phyloP scores from a whole-genome alignment of 768 basidiomycete species.

The Porphyrellus cyaneotinctus region DNA sequence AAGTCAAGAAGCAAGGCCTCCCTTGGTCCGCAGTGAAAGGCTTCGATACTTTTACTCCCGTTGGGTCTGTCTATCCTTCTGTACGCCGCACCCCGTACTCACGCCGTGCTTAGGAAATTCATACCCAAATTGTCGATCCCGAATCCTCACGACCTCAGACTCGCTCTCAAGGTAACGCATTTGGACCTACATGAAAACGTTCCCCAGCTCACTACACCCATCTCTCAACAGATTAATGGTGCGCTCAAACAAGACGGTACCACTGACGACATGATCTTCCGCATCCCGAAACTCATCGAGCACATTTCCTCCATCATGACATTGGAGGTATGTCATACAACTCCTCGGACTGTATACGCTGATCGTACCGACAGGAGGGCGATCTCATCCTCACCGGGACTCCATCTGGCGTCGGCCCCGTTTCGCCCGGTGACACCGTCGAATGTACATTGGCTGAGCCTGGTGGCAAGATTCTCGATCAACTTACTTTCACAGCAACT shows the following conservation, averaged over 20 bases:
- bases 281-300: slow-evolving; percentile 80
- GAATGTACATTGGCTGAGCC: slow-evolving; percentile 64
- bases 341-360: background rate
- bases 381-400: slow-evolving; percentile 92
- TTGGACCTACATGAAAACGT: background rate
- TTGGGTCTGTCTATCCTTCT: slow-evolving; percentile 52
- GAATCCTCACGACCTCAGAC: slow-evolving; percentile 71
- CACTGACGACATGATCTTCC: slow-evolving; percentile 89
- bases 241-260: slow-evolving; percentile 78
- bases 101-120: slow-evolving; percentile 52
- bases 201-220: background rate
- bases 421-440: slow-evolving; percentile 72
- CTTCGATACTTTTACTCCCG: slow-evolving; percentile 93
- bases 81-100: background rate
- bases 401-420: slow-evolving; percentile 82
- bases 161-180: slow-evolving; percentile 64
- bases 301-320: slow-evolving; percentile 96
- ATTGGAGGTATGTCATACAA: slow-evolving; percentile 60
- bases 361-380: slow-evolving; percentile 57
- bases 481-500: slow-evolving; percentile 61
- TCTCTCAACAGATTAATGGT: slow-evolving; percentile 72
- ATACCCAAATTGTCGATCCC: slow-evolving; percentile 67
- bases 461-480: slow-evolving; percentile 51
- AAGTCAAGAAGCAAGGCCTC: slow-evolving; percentile 87
- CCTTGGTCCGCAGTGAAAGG: slow-evolving; percentile 98